Percentiles rank a stretch among this genome's conserved stretches.
Evolutionary conservation across 371 early-diverging fungal species (phyloP).

Genomic region (Mortierella sp.): DNA sequence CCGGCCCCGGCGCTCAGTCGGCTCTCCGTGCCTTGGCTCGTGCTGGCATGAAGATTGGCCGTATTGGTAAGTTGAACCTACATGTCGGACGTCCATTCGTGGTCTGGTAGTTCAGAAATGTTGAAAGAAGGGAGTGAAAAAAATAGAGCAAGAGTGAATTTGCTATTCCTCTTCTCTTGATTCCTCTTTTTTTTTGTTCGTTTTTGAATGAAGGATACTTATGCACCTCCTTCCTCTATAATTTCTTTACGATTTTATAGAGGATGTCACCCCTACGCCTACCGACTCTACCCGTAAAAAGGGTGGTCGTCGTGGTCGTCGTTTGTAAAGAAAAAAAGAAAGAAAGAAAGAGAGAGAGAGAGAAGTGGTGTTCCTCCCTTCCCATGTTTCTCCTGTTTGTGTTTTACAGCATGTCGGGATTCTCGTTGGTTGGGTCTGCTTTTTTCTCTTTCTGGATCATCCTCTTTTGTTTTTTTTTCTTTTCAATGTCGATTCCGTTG

Average conservation of each 20-base stretch:
- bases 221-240: constrained; percentile 54
- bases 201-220: constrained; percentile 18
- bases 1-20: constrained; percentile 99
- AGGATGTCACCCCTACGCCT: constrained; percentile 99
- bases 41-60: constrained; percentile 98
- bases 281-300: constrained; percentile 99
- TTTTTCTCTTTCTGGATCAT: background rate
- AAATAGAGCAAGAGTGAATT: constrained; percentile 3
- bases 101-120: constrained; percentile 10
- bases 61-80: constrained; percentile 73
- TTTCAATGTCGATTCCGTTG: constrained; percentile 19
- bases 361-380: constrained; percentile 3
- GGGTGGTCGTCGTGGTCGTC: constrained; percentile 99
- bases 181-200: too few species aligned
- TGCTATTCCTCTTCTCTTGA: background rate
- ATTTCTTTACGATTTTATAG: constrained; percentile 54
- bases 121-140: background rate
- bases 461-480: constrained; percentile 29
- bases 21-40: constrained; percentile 99
- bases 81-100: constrained; percentile 39
- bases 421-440: too few species aligned
- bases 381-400: background rate
- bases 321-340: constrained; percentile 81
- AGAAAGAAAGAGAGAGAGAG: constrained; percentile 1
- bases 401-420: too few species aligned